A percentile compares a stretch with the other conserved stretches of the same genome.
Evolutionary conservation across 148 eudicot species (phyloP).

Genomic region (Fallopia convolvulus): DNA sequence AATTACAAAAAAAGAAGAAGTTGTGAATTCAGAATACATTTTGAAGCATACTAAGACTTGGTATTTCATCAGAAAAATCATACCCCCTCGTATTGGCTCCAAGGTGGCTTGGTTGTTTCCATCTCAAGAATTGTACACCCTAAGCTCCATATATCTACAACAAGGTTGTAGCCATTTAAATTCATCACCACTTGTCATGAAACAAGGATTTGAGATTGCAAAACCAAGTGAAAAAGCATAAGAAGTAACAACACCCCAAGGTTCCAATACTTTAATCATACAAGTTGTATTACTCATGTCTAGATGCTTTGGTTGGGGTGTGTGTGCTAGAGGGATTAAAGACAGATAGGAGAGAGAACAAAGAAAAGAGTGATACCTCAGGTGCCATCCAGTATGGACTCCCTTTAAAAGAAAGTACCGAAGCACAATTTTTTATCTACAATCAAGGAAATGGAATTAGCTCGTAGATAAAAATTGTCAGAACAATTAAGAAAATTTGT

Average conservation of each 20-base stretch:
- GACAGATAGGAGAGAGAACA: not conserved
- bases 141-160: constrained; percentile 96
- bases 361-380: constrained; percentile 46
- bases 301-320: not conserved
- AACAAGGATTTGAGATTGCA: not conserved
- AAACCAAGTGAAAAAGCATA: not conserved
- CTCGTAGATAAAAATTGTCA: not conserved
- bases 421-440: constrained; percentile 56
- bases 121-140: constrained; percentile 94
- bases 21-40: not conserved
- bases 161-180: constrained; percentile 73
- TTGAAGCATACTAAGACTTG: constrained; percentile 1
- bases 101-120: constrained; percentile 92
- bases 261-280: not conserved
- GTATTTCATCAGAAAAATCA: constrained; percentile 10
- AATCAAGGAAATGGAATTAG: constrained; percentile 7
- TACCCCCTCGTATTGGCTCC: constrained; percentile 98
- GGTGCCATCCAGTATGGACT: constrained; percentile 99
- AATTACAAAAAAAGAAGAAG: constrained; percentile 9
- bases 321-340: not conserved
- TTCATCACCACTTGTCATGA: constrained; percentile 79
- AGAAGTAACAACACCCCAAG: not conserved
- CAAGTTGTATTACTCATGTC: not conserved
- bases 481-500: not conserved
- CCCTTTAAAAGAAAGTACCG: constrained; percentile 93